Base-by-base conservation (phyloP, 768 basidiomycete species). In the Trametes cingulata region DNA sequence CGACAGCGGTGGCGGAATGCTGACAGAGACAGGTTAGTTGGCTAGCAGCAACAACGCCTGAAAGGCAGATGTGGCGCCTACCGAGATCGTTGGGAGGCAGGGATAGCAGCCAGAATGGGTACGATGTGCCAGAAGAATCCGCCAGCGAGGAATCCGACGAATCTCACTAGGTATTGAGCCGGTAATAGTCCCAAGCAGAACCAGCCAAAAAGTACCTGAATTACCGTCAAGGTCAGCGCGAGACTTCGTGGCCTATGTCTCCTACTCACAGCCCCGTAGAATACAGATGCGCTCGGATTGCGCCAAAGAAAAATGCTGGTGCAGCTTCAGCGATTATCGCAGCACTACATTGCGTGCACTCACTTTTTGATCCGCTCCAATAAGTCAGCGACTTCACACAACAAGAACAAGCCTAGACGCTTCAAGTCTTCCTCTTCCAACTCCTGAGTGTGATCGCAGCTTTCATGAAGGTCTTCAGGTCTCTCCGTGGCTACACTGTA, bases 261-360 rank as follows among this genome's bases (percentile, higher is more conserved):
- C 10, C 25, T 25, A 58, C 80, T 64, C 66, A 86, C 87, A 35
- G 75, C 52, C 20, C 71, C 75, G 68, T 85, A 89, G 36, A 74
- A 68, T 19, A 64, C 65, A 6, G 87, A 86, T 12, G 80, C 77
- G 5, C 73, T 61, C 4, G 85, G 82, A 48, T 77, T 75, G 25
- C 86, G 80, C 87, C 88, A 88, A n/a, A 84, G 78, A 65, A 86
- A 83, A n/a, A 87, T 76, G 64, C 87, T 89, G 2, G 24, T 24
- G 29, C 27, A 39, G 15, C 1, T 1, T 61, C 47, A 52, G 47
- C 41, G 39, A 14, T 7, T 20, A 24, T 29, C 47, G 24, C 27
- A 67, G 36, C 3, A 12, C 50, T 64, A 43, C 22, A 39, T 20
- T 27, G 29, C 35, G 50, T 19, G 12, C 35, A 56, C 78, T 27